Evolutionary conservation across 306 rosid genomes (phyloP).

Genomic region (Sechiopsis laciniata): DNA sequence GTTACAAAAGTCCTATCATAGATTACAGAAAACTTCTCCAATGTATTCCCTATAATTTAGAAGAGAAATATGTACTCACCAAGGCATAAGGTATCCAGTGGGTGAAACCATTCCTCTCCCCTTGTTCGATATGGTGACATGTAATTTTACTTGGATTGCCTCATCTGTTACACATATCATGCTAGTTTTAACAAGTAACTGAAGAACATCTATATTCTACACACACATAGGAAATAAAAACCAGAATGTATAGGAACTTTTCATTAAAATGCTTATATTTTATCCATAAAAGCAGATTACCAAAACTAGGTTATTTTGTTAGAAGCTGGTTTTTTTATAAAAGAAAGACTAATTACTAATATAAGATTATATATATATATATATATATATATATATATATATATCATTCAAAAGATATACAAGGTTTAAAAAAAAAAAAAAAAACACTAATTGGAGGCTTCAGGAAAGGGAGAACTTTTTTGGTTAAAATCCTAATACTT

Average conservation of each 20-base stretch:
- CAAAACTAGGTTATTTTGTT: no score
- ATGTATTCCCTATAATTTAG: neutral
- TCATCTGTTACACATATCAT: constrained; percentile 50
- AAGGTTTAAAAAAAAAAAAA: no score
- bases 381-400: no score
- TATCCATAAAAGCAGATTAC: no score
- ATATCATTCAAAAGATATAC: no score
- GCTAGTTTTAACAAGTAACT: constrained; percentile 24
- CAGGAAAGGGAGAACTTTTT: neutral
- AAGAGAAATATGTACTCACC: constrained; percentile 38
- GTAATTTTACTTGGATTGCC: constrained; percentile 39
- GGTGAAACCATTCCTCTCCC: constrained; percentile 62
- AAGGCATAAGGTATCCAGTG: constrained; percentile 68
- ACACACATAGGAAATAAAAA: constrained; percentile 27
- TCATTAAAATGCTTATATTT: no score
- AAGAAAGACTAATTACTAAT: no score
- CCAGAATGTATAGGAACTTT: constrained; percentile 25
- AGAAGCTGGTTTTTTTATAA: neutral
- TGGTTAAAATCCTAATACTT: no score
- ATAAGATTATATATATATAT: no score
- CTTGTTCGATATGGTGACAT: constrained; percentile 46
- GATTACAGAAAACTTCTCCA: no score
- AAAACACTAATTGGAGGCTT: neutral
- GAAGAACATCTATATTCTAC: constrained; percentile 29
- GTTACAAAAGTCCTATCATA: no score